These are phyloP conservation scores for Astraeus odoratus DNA, from an alignment of 768 basidiomycete genomes.

Conservation along the genomic window DNA sequence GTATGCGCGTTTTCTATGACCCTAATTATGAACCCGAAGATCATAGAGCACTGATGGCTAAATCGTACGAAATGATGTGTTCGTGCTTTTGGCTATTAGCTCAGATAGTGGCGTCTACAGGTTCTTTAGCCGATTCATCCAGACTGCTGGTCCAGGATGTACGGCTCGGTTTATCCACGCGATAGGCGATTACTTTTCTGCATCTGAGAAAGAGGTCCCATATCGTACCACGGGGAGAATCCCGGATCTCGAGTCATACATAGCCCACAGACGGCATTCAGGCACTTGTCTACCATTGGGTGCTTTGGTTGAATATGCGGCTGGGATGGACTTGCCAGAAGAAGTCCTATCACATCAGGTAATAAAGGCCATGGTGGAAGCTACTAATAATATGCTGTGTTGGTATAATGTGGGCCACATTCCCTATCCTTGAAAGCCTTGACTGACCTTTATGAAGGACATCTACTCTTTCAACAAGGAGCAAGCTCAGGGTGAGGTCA, in stretches of 20 bases:
- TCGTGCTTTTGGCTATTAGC: too few species aligned
- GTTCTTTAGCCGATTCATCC: constrained; percentile 32
- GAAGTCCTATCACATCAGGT: constrained; percentile 46
- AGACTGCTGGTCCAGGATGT: constrained; percentile 33
- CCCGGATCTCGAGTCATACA: constrained; percentile 47
- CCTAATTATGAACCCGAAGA: too few species aligned
- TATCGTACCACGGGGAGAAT: constrained; percentile 32
- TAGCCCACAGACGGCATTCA: constrained; percentile 46
- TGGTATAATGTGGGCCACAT: constrained; percentile 37
- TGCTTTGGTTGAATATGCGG: constrained; percentile 49
- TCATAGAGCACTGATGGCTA: too few species aligned
- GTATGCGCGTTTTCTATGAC: too few species aligned
- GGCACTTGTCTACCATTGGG: constrained; percentile 47
- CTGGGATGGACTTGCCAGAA: constrained; percentile 44
- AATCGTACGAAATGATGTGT: too few species aligned
- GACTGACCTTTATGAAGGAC: constrained; percentile 36
- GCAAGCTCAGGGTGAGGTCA: constrained; percentile 59
- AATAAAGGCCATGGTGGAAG: constrained; percentile 38
- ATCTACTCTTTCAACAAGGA: constrained; percentile 74
- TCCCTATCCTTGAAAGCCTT: constrained; percentile 1
- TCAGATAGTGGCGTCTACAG: too few species aligned
- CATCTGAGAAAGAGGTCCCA: constrained; percentile 37
- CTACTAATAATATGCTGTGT: constrained; percentile 45
- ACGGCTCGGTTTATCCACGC: constrained; percentile 35
- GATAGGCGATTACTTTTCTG: constrained; percentile 35